Percentiles rank a stretch among this genome's conserved stretches.
These are phyloP conservation scores for Alternaria ventricosa DNA, from an alignment of 2,329 filamentous ascomycete genomes.

Conservation along the genomic window DNA sequence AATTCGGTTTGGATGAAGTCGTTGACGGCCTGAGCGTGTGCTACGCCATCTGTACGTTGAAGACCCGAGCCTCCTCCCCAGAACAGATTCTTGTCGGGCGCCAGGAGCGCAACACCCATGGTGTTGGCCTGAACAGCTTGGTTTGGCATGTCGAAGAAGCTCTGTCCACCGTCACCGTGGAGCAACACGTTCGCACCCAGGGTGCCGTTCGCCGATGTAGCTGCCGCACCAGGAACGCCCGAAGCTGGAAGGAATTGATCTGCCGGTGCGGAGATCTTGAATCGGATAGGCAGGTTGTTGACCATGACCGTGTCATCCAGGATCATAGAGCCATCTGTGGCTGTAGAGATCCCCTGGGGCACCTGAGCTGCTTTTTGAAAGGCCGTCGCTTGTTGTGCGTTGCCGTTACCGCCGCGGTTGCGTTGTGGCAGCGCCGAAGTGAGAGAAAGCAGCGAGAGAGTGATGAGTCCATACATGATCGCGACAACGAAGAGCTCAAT, in stretches of 20 bases:
- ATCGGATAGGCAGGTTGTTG: slow-evolving; percentile 63
- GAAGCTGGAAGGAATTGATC: slow-evolving; percentile 60
- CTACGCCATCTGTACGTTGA: slow-evolving; percentile 62
- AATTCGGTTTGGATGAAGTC: slow-evolving; percentile 59
- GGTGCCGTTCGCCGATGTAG: slow-evolving; percentile 41
- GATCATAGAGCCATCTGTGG: slow-evolving; percentile 63
- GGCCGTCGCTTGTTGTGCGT: slow-evolving; percentile 30
- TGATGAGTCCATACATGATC: slow-evolving; percentile 18
- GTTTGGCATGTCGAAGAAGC: slow-evolving; percentile 65
- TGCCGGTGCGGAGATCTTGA: slow-evolving; percentile 63
- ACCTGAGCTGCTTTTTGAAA: slow-evolving; percentile 44
- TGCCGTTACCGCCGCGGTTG: slow-evolving; percentile 18
- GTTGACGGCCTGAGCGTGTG: slow-evolving; percentile 63
- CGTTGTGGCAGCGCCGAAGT: slow-evolving; percentile 34
- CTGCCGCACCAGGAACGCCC: slow-evolving; percentile 57
- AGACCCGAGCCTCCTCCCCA: slow-evolving; percentile 64
- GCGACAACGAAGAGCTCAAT: neutral
- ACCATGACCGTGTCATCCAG: slow-evolving; percentile 62
- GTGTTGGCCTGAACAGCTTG: slow-evolving; percentile 59
- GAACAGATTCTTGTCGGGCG: slow-evolving; percentile 62
- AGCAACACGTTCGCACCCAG: slow-evolving; percentile 63
- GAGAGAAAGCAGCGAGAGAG: slow-evolving; percentile 29
- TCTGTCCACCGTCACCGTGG: slow-evolving; percentile 66
- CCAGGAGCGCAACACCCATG: slow-evolving; percentile 61
- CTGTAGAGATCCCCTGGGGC: slow-evolving; percentile 47